A percentile compares a stretch with the other conserved stretches of the same genome.
Evolutionary conservation across 2,329 filamentous ascomycete species (phyloP).

Genomic region (Scopulariopsis brevicaulis): DNA sequence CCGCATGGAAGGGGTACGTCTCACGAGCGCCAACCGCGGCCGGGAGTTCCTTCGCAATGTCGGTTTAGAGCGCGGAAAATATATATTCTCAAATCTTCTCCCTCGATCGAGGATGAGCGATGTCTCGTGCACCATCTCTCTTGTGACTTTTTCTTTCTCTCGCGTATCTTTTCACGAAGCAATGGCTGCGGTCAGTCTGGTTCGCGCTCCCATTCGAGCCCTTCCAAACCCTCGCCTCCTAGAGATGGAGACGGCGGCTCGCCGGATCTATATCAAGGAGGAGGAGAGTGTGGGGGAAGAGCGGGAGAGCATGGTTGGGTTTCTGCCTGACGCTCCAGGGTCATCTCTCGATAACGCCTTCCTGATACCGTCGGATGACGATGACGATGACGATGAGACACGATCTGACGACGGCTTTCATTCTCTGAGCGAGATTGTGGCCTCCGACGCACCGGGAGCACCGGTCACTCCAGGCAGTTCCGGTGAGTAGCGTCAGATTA

Average conservation of each 20-base stretch:
- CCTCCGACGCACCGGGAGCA: not conserved
- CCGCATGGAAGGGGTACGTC: no score
- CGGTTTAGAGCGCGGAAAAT: no score
- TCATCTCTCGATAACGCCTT: not conserved
- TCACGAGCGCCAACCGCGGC: no score
- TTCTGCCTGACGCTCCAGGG: not conserved
- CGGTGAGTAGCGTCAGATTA: not conserved
- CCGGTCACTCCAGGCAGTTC: not conserved
- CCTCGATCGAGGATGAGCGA: no score
- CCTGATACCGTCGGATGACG: not conserved
- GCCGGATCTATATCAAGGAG: not conserved
- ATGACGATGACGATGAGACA: not conserved
- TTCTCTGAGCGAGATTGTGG: not conserved
- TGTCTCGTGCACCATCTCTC: no score
- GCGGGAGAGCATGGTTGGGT: not conserved
- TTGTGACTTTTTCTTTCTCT: no score
- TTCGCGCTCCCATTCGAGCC: no score
- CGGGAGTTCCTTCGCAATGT: no score
- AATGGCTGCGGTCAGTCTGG: not conserved
- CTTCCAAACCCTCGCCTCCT: not conserved
- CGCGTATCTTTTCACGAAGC: no score
- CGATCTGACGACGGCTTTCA: not conserved
- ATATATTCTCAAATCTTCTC: no score
- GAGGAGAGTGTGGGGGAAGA: not conserved
- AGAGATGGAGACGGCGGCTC: not conserved